Base-by-base conservation (phyloP, 768 basidiomycete species). In the Neoboletus brunneissimus region DNA sequence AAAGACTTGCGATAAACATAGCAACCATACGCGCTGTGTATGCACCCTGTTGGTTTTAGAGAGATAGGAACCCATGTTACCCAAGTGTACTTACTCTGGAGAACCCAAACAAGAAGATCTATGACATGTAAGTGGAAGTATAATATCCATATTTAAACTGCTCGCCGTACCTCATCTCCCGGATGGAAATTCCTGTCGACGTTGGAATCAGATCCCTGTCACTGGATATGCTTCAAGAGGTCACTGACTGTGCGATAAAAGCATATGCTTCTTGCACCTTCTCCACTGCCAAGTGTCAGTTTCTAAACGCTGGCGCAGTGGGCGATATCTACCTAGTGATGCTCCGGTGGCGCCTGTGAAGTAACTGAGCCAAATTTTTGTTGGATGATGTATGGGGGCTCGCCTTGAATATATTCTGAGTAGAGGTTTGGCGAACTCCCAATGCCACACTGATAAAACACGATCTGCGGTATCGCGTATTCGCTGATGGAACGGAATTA, bases 21-120 rank as follows among this genome's bases (percentile, higher is more conserved):
- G 86, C 86, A 10, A 88, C 77, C 85, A 88, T 88, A 32, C 88
- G 78, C 7, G 80, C 88, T 0, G 88, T 89, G 66, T 89, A 90
- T 58, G 87, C 88, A 6, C 88, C 88, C 87, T 88, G 54, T 35
- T 12, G 20, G 25, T 7, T 45, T 65, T 34, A 68, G 57, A 45
- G 45, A 29, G 34, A 23, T 27, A 20, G 18, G 18, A 29, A 32
- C 22, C 11, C 18, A 34, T 35, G 15, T 25, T 22, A 11, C 25
- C 12, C 27, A 46, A 44, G 48, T 23, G 13, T 23, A 35, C 79
- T 57, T 65, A 86, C 86, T 66, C 88, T 76, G 16, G 87, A 89
- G 69, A 89, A 89, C 8, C 88, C 88, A 68, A 90, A 90, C 29
- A 89, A 76, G 67, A 86, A 89, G 15, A 90, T 84, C 88, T 89